Evolutionary conservation across 257 asterid species (phyloP).

Genomic region (Solanum gandarillasii): DNA sequence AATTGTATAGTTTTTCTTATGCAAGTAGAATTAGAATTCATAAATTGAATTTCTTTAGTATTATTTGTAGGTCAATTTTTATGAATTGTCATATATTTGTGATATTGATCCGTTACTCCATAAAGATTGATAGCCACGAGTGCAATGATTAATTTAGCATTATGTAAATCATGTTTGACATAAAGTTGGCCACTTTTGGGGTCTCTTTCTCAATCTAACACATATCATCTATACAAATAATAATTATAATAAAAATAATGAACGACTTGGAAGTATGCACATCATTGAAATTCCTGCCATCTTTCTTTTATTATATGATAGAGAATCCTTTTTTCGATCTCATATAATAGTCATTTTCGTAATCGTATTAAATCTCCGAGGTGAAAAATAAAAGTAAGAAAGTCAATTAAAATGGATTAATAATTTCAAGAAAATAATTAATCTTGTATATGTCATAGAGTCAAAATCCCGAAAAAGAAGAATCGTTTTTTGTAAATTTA

Average conservation of each 20-base stretch:
- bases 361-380: neutral
- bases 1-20: neutral
- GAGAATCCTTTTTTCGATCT: neutral
- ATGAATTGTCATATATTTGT: neutral
- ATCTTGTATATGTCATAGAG: neutral
- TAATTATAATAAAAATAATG: neutral
- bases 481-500: neutral
- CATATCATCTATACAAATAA: neutral
- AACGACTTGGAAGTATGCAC: neutral
- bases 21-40: neutral
- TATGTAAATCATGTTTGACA: neutral
- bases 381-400: neutral
- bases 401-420: neutral
- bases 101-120: neutral
- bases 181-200: neutral
- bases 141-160: neutral
- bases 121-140: neutral
- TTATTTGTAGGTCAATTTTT: neutral
- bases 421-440: neutral
- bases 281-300: neutral
- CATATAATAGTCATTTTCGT: neutral
- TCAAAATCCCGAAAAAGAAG: neutral
- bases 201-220: neutral
- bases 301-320: neutral
- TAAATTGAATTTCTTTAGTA: neutral